These are phyloP conservation scores for Geranium rotundifolium DNA, from an alignment of 345 rosid species.

Conservation along the genomic window DNA sequence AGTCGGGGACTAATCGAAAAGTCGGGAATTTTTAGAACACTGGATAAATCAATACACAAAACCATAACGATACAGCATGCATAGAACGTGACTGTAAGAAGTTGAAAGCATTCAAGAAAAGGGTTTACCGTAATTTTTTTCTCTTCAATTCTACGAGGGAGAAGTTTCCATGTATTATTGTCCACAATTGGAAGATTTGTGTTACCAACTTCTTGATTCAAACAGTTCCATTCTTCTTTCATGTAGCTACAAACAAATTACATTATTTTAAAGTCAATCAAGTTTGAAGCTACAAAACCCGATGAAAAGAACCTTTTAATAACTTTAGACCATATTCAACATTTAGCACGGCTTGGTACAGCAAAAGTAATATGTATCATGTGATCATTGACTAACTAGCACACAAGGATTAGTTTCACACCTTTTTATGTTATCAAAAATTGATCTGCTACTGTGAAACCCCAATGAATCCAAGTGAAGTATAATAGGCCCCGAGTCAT, in stretches of 20 bases:
- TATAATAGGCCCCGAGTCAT: slow-evolving; percentile 62
- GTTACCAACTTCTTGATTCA: slow-evolving; percentile 39
- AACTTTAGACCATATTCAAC: not conserved
- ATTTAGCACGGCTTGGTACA: no score
- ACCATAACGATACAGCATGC: not conserved
- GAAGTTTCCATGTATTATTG: slow-evolving; percentile 41
- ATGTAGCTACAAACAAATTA: slow-evolving; percentile 40
- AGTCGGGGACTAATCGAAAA: no score
- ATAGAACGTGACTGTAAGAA: not conserved
- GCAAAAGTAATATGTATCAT: not conserved
- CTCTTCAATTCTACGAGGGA: slow-evolving; percentile 44
- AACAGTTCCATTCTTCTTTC: slow-evolving; percentile 66
- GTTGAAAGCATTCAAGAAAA: not conserved
- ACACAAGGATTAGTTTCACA: slow-evolving; percentile 18
- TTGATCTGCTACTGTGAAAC: slow-evolving; percentile 48
- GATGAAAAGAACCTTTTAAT: not conserved
- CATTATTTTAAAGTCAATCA: not conserved
- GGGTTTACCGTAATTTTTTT: slow-evolving; percentile 36
- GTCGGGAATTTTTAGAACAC: no score
- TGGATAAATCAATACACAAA: no score
- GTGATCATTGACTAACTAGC: not conserved
- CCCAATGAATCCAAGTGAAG: slow-evolving; percentile 88
- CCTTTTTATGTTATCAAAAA: slow-evolving; percentile 72
- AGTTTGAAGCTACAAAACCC: no score
- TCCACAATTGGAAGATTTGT: slow-evolving; percentile 47